phyloP scores from a whole-genome alignment of 176 grass and related monocot genomes.

The Panicum miliaceum region DNA sequence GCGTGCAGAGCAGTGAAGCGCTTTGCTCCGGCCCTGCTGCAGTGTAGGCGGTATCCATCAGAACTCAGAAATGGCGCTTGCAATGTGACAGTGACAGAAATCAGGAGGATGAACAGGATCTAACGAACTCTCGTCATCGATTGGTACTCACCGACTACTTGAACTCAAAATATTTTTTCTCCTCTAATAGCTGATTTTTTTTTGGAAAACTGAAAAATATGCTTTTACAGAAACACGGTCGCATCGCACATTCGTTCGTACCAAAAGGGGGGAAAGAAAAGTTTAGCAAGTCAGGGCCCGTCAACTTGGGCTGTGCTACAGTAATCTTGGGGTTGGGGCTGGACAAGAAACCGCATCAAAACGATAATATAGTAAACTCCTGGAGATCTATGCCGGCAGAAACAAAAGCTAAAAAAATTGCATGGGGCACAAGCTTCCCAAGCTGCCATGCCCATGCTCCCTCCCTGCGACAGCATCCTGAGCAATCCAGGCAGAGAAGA shows the following conservation, averaged over 20 bases:
- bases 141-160: too few relatives aligned
- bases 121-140: background rate
- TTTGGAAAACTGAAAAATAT: too few relatives aligned
- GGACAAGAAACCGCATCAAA: background rate
- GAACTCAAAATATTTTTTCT: too few relatives aligned
- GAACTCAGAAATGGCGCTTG: background rate
- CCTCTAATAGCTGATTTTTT: too few relatives aligned
- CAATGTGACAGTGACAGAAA: background rate
- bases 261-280: background rate
- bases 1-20: background rate
- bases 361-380: background rate
- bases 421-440: too few relatives aligned
- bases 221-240: too few relatives aligned
- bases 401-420: slow-evolving; percentile 3
- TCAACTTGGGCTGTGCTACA: background rate
- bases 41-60: background rate
- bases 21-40: slow-evolving; percentile 23
- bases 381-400: slow-evolving; percentile 14
- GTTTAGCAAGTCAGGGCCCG: background rate
- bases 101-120: background rate
- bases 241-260: background rate
- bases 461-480: too few relatives aligned
- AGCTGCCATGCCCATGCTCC: too few relatives aligned
- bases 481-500: background rate
- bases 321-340: background rate